Conservation (phyloP, 768 basidiomycete species). For the Amanita rimosa region DNA sequence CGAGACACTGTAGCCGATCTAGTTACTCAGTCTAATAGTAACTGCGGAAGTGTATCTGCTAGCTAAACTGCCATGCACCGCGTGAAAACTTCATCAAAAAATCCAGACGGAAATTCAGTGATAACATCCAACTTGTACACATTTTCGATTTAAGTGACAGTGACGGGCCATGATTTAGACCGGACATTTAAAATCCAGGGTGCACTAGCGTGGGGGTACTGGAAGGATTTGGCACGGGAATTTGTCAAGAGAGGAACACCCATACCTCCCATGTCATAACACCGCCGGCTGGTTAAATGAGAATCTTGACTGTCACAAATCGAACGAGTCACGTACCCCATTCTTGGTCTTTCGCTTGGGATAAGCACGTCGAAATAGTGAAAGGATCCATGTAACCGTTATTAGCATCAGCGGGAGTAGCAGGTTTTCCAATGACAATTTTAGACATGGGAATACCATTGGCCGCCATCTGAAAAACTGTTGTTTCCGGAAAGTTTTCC, state of each 20-base stretch:
- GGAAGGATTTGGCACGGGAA: not conserved
- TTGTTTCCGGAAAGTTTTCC: conserved; percentile 46
- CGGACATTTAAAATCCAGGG: not conserved
- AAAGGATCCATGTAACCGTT: conserved; percentile 53
- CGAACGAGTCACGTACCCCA: not conserved
- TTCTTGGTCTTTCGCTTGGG: conserved; percentile 28
- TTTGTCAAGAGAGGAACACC: not conserved
- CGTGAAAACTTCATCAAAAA: no score
- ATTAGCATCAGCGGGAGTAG: conserved; percentile 34
- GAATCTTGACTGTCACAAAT: not conserved
- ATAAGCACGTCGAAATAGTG: conserved; percentile 49
- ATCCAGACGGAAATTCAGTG: no score
- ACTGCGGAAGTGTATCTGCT: no score
- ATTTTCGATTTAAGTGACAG: not conserved
- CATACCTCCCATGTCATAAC: conserved; percentile 3
- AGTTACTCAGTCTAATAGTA: no score
- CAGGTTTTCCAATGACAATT: conserved; percentile 67
- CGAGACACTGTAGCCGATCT: no score
- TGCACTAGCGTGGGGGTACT: conserved; percentile 1
- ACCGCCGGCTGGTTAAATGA: not conserved
- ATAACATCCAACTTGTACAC: not conserved
- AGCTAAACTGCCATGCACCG: no score
- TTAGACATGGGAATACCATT: conserved; percentile 29
- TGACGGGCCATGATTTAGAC: not conserved
- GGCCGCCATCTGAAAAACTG: conserved; percentile 47